Conservation (phyloP, 2,329 filamentous ascomycete genomes). For the Neopestalotiopsis sp. region DNA sequence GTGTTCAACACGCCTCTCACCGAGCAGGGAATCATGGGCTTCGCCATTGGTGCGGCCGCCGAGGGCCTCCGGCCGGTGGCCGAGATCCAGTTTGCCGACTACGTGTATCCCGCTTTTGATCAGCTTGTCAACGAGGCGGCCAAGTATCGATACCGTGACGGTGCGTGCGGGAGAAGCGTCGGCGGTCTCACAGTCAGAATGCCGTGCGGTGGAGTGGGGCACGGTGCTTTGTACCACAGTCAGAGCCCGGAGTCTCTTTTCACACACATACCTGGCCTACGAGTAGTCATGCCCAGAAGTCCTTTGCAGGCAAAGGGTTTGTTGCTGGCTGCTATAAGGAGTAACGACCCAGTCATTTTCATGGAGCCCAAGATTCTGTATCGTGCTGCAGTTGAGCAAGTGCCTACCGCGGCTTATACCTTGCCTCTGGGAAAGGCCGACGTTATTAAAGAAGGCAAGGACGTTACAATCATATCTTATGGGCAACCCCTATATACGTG, state of each 20-base stretch:
- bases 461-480: conserved; percentile 86
- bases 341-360: conserved; percentile 89
- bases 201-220: conserved; percentile 88
- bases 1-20: conserved; percentile 97
- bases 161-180: conserved; percentile 60
- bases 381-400: conserved; percentile 88
- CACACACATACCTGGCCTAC: conserved; percentile 83
- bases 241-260: conserved; percentile 91
- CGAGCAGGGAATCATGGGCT: conserved; percentile 94
- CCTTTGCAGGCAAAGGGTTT: conserved; percentile 90
- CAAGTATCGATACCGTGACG: conserved; percentile 82
- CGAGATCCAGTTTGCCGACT: conserved; percentile 96
- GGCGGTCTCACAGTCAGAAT: conserved; percentile 88
- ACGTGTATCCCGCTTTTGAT: conserved; percentile 91
- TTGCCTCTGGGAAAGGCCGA: conserved; percentile 87
- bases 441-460: conserved; percentile 77
- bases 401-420: conserved; percentile 80
- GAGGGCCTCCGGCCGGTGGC: conserved; percentile 93
- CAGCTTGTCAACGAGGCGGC: conserved; percentile 94
- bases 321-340: conserved; percentile 75
- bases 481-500: conserved; percentile 90
- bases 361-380: conserved; percentile 96
- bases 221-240: conserved; percentile 86
- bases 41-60: conserved; percentile 87
- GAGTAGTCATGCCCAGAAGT: conserved; percentile 85